Conservation (phyloP, 2,329 filamentous ascomycete genomes). For the Venturia pyrina region DNA sequence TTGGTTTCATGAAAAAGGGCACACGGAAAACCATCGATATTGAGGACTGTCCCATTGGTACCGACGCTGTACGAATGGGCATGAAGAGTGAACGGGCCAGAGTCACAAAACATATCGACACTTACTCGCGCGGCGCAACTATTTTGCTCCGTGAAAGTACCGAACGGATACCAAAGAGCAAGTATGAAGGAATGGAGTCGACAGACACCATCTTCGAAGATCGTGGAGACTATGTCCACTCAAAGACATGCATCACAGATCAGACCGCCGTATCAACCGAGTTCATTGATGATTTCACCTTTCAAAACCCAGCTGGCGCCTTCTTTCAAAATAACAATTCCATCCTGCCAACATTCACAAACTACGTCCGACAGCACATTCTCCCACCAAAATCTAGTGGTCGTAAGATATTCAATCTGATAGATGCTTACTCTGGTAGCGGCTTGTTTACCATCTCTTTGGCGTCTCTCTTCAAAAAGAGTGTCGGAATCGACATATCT, state of each 20-base stretch:
- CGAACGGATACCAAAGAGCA: constrained; percentile 46
- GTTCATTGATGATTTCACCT: constrained; percentile 74
- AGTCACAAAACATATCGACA: constrained; percentile 58
- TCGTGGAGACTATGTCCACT: constrained; percentile 54
- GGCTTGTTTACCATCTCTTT: constrained; percentile 96
- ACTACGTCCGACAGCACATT: constrained; percentile 67
- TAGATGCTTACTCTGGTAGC: constrained; percentile 95
- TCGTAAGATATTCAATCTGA: constrained; percentile 65
- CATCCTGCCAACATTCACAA: constrained; percentile 77
- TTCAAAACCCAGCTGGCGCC: constrained; percentile 82
- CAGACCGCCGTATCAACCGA: constrained; percentile 74
- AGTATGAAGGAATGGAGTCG: constrained; percentile 12
- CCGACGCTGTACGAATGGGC: constrained; percentile 69
- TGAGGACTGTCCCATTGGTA: constrained; percentile 94
- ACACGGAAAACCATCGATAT: constrained; percentile 75
- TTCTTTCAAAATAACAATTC: constrained; percentile 99
- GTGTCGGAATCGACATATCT: constrained; percentile 85
- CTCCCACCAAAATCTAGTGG: constrained; percentile 20
- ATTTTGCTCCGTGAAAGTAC: constrained; percentile 84
- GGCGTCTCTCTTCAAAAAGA: constrained; percentile 66
- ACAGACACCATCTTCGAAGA: constrained; percentile 43
- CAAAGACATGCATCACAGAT: constrained; percentile 84
- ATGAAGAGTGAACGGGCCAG: constrained; percentile 69
- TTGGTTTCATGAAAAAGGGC: constrained; percentile 89
- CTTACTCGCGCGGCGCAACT: constrained; percentile 75